Evolutionary conservation across 176 grass and related monocot genomes (phyloP), one percentile per base, ranked within the genome.

Genomic region (Triticum timopheevii): DNA sequence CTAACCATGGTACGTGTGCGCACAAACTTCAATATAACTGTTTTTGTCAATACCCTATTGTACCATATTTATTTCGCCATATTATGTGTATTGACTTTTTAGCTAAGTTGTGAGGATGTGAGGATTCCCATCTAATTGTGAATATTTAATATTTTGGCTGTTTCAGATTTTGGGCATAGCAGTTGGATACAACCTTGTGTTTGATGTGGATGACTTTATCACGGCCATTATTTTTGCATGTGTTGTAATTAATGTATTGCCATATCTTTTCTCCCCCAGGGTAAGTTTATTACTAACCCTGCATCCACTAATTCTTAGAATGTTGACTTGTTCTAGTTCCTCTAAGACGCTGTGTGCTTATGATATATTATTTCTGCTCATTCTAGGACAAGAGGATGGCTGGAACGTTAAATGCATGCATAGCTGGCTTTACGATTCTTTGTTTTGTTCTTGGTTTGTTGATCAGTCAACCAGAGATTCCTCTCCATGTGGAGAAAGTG

Each of bases 401-500:
- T 76, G 87, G 86, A 77, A 74, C 84, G 31, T 69, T 93, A 28
- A 90, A 83, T 82, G 62, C 81, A 38, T 83, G 58, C 77, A 76
- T 95, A 74, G 90, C 89, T 61, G 93, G 91, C 36, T 89, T 93
- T 90, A 75, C 86, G n/a, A 75, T 98, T 89, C 72, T 98, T 36
- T 90, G 77, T 77, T 98, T 92, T 76, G 93, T 95, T 36, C 80
- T 98, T 81, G 93, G 91, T 49, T 87, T 95, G 49, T 56, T 98
- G 45, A 61, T 90, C 79, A 95, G 91, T 69, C 96, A 98, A 56
- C 96, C 96, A 20, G 68, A 95, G 68, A 93, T 89, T 80, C 88
- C 90, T 65, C 76, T 98, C 8, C 64, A 72, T 49, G 86, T 87
- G 78, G 88, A 93, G 96, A 98, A 87, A 95, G 74, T 47, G 90